phyloP scores from a whole-genome alignment of 805 yeast genomes.

The Kluyveromyces dobzhanskii region DNA sequence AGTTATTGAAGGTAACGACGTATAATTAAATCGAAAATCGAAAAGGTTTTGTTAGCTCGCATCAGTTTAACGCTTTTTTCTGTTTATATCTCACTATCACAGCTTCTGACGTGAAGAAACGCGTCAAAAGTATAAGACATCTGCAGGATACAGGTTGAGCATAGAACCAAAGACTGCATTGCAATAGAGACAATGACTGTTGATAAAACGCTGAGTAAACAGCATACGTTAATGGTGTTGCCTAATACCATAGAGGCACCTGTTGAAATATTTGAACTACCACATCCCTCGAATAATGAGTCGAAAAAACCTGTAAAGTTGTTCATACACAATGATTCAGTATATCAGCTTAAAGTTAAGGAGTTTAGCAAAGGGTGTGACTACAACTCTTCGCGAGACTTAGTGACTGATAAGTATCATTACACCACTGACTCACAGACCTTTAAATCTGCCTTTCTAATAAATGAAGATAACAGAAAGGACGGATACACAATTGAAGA shows the following conservation, averaged over 20 bases:
- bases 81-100: no score
- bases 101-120: no score
- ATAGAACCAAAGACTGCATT: no score
- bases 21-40: no score
- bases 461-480: constrained; percentile 12
- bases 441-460: constrained; percentile 20
- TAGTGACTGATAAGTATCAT: constrained; percentile 19
- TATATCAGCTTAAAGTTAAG: constrained; percentile 16
- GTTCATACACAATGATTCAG: constrained; percentile 7
- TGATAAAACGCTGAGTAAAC: no score
- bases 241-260: constrained; percentile 2
- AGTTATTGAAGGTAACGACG: no score
- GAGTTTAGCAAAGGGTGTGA: constrained; percentile 20
- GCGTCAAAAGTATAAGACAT: no score
- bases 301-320: constrained; percentile 14
- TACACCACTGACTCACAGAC: constrained; percentile 18
- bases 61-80: no score
- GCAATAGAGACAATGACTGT: no score
- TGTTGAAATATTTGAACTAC: constrained; percentile 16
- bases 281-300: constrained; percentile 22
- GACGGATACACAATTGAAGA: constrained; percentile 18
- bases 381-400: constrained; percentile 15
- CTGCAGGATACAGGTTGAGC: no score
- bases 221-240: constrained; percentile 2
- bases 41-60: no score